phyloP scores from a whole-genome alignment of 495 filamentous ascomycete genomes.

The Venustampulla echinocandica region DNA sequence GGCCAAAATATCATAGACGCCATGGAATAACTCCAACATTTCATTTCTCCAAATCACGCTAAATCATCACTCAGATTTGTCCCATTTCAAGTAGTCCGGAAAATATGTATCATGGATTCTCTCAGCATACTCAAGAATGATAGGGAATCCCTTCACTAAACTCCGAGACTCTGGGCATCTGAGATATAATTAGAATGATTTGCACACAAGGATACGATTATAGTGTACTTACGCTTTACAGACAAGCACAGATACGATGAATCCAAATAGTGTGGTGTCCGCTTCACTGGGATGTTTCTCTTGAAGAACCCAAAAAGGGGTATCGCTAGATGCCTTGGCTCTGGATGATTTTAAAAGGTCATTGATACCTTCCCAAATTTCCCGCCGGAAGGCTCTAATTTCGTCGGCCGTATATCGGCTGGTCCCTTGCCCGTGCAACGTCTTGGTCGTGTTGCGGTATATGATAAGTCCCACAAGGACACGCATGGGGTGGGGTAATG shows the following conservation, averaged over 20 bases:
- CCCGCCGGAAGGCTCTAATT: constrained; percentile 31
- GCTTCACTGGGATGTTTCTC: constrained; percentile 45
- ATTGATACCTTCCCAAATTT: constrained; percentile 46
- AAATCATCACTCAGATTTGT: too few relatives aligned
- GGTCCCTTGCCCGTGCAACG: constrained; percentile 48
- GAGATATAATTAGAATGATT: too few relatives aligned
- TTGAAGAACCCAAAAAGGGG: constrained; percentile 50
- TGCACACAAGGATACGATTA: too few relatives aligned
- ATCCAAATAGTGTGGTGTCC: constrained; percentile 49
- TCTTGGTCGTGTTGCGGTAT: constrained; percentile 35
- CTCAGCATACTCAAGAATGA: not conserved
- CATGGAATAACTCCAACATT: too few relatives aligned
- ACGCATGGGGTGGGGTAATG: constrained; percentile 43
- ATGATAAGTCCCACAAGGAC: constrained; percentile 42
- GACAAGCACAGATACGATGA: constrained; percentile 40
- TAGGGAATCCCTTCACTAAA: not conserved
- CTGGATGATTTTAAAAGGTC: constrained; percentile 26
- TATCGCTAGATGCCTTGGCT: constrained; percentile 5
- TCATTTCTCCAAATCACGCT: too few relatives aligned
- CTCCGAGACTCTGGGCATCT: too few relatives aligned
- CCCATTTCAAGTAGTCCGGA: not conserved
- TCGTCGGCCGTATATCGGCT: constrained; percentile 41
- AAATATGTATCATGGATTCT: not conserved
- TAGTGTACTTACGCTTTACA: constrained; percentile 42
- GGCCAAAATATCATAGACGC: too few relatives aligned